These are phyloP conservation scores for Flammula alnicola DNA, from an alignment of 1,284 basidiomycete genomes.

Conservation along the genomic window DNA sequence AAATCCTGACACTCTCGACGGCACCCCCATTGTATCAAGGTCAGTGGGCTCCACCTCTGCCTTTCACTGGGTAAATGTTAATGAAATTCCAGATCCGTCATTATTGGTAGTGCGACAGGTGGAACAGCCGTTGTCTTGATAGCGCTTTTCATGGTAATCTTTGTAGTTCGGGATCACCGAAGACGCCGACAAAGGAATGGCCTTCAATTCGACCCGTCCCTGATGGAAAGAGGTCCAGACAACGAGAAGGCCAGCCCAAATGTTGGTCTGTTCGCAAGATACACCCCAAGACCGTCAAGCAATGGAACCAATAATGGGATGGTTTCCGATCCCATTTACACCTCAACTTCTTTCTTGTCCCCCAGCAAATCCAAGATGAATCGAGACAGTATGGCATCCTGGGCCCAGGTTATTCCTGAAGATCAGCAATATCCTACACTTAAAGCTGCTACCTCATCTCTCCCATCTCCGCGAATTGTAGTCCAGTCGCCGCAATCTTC, in stretches of 20 bases:
- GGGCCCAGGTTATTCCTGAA: slow-evolving; percentile 31
- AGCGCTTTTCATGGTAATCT: slow-evolving; percentile 45
- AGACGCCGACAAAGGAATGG: slow-evolving; percentile 27
- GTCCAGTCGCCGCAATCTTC: slow-evolving; percentile 10
- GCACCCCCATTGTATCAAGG: slow-evolving; percentile 19
- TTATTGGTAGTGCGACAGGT: slow-evolving; percentile 50
- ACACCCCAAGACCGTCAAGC: neutral
- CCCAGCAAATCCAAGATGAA: slow-evolving; percentile 29
- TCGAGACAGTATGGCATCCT: slow-evolving; percentile 33
- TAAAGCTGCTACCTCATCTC: neutral
- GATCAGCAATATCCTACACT: slow-evolving; percentile 25
- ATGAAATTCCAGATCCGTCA: slow-evolving; percentile 35
- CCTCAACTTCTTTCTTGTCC: slow-evolving; percentile 32
- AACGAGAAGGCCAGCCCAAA: slow-evolving; percentile 3
- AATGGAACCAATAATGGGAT: slow-evolving; percentile 16
- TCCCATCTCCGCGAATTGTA: slow-evolving; percentile 7
- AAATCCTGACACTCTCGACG: neutral
- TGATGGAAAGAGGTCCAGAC: slow-evolving; percentile 24
- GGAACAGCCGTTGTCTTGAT: slow-evolving; percentile 44
- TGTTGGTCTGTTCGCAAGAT: neutral
- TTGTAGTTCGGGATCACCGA: slow-evolving; percentile 47
- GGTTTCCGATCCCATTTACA: slow-evolving; percentile 40
- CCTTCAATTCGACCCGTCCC: slow-evolving; percentile 28
- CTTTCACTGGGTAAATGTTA: neutral
- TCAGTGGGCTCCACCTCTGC: slow-evolving; percentile 8